phyloP scores from a whole-genome alignment of 495 filamentous ascomycete species.

The Pseudotulostoma volvatum region DNA sequence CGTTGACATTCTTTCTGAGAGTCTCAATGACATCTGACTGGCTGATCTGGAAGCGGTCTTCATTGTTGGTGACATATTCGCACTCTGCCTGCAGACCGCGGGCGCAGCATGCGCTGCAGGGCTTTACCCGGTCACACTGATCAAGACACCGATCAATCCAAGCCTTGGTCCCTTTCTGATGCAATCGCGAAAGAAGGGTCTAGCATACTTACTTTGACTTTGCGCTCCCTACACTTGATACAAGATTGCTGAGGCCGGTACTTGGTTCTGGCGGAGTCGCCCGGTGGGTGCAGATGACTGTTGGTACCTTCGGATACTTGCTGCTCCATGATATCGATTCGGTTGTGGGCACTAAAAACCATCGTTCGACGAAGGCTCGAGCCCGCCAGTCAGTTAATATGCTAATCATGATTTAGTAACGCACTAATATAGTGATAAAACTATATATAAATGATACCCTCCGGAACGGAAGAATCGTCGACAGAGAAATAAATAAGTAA shows the following conservation, averaged over 20 bases:
- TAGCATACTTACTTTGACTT: constrained; percentile 13
- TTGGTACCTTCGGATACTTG: neutral
- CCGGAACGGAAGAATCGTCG: too few relatives aligned
- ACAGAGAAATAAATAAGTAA: too few relatives aligned
- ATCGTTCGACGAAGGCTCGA: too few relatives aligned
- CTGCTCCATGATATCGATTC: too few relatives aligned
- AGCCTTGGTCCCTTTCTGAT: too few relatives aligned
- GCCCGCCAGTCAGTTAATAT: too few relatives aligned
- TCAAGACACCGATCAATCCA: neutral
- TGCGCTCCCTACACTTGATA: constrained; percentile 19
- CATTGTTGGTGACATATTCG: constrained; percentile 17
- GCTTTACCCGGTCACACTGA: constrained; percentile 20
- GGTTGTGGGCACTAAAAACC: too few relatives aligned
- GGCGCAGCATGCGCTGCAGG: constrained; percentile 17
- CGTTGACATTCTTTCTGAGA: constrained; percentile 14
- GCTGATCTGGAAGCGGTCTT: constrained; percentile 21
- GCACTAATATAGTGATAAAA: too few relatives aligned
- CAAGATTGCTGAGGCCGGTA: constrained; percentile 19
- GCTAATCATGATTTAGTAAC: too few relatives aligned
- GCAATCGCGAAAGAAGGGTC: neutral
- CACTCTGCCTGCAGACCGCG: constrained; percentile 20
- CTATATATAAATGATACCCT: too few relatives aligned
- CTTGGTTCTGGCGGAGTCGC: constrained; percentile 9
- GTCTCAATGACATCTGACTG: constrained; percentile 18
- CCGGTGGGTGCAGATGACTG: neutral